phyloP scores from a whole-genome alignment of 176 grass and related monocot species.

The Cenchrus fungigraminus region DNA sequence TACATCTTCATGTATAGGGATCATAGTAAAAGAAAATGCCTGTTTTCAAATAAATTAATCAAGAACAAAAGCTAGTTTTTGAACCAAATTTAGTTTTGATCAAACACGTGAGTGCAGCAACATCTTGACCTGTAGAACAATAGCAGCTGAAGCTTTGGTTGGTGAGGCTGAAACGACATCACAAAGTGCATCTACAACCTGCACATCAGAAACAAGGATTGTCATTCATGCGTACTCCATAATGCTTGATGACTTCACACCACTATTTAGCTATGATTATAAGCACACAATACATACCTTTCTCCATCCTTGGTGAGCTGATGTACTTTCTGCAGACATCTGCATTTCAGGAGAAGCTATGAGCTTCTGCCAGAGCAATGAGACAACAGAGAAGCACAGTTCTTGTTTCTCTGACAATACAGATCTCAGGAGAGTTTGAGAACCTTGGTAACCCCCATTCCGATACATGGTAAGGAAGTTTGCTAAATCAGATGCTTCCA shows the following conservation, averaged over 20 bases:
- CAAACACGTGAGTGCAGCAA: conserved; percentile 36
- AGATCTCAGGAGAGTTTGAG: conserved; percentile 80
- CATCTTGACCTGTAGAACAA: conserved; percentile 89
- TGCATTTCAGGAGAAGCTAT: conserved; percentile 94
- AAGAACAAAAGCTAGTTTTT: not conserved
- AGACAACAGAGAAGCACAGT: conserved; percentile 94
- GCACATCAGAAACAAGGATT: not conserved
- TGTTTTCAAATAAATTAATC: conserved; percentile 19
- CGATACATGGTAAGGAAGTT: conserved; percentile 97
- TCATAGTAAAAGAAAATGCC: not conserved
- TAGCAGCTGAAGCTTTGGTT: conserved; percentile 87
- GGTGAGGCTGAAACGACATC: conserved; percentile 98
- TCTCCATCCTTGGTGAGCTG: conserved; percentile 99
- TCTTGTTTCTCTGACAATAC: conserved; percentile 95
- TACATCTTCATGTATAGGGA: not conserved
- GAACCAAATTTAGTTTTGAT: conserved; percentile 6
- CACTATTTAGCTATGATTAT: conserved; percentile 15
- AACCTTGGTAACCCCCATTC: conserved; percentile 79
- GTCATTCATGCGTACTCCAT: conserved; percentile 15
- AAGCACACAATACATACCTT: conserved; percentile 58
- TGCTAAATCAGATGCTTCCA: conserved; percentile 92
- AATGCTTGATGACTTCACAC: not conserved
- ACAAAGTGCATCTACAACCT: conserved; percentile 99
- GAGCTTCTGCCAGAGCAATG: conserved; percentile 95
- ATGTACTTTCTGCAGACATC: conserved; percentile 99